These are phyloP conservation scores for Aureobasidium zeae DNA, from an alignment of 2,329 filamentous ascomycete genomes.

Conservation along the genomic window DNA sequence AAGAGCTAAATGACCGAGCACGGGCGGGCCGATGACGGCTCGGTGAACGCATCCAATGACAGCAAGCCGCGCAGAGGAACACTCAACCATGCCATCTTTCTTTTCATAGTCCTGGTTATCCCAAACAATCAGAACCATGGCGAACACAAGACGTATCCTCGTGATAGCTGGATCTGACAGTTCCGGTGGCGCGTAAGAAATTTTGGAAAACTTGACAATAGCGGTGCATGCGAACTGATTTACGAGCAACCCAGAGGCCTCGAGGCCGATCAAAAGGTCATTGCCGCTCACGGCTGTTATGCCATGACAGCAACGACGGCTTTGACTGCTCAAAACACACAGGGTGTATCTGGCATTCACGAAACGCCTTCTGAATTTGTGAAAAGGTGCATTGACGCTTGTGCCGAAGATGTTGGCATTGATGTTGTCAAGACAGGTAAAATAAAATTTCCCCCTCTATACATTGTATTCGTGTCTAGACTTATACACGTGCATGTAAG, in stretches of 20 bases:
- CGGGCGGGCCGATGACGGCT: constrained; percentile 4
- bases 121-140: constrained; percentile 19
- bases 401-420: constrained; percentile 71
- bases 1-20: constrained; percentile 4
- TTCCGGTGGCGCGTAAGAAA: constrained; percentile 72
- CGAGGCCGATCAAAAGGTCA: constrained; percentile 91
- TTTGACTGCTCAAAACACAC: constrained; percentile 91
- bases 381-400: constrained; percentile 74
- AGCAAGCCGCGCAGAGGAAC: not conserved
- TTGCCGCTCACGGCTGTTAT: constrained; percentile 86
- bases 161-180: constrained; percentile 84
- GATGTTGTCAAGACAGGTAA: constrained; percentile 88
- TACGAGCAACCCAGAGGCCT: constrained; percentile 56
- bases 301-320: constrained; percentile 94
- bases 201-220: not conserved
- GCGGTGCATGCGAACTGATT: constrained; percentile 17
- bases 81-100: constrained; percentile 13
- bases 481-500: not conserved
- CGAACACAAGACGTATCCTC: constrained; percentile 49
- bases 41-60: constrained; percentile 2
- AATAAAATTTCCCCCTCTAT: constrained; percentile 23
- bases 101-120: constrained; percentile 9
- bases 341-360: constrained; percentile 73
- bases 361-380: constrained; percentile 70
- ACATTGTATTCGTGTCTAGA: constrained; percentile 5